Evolutionary conservation across 352 stramenopile species (phyloP).

Genomic region (Bremia lactucae): DNA sequence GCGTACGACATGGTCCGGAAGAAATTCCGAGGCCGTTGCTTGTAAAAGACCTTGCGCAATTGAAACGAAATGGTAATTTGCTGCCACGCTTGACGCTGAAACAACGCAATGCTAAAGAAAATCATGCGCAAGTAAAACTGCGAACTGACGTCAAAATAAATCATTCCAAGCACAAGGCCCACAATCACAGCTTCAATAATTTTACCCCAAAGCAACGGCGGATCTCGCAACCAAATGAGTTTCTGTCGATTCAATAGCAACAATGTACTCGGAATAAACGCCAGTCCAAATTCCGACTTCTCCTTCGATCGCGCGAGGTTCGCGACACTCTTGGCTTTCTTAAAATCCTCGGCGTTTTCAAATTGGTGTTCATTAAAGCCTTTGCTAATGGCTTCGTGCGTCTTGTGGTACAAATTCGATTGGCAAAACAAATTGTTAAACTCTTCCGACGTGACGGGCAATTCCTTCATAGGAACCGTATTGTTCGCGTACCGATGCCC

Average conservation of each 20-base stretch:
- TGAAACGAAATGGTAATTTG: slow-evolving; percentile 59
- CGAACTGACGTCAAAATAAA: slow-evolving; percentile 48
- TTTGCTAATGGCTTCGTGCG: slow-evolving; percentile 35
- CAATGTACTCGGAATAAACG: slow-evolving; percentile 32
- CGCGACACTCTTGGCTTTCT: slow-evolving; percentile 40
- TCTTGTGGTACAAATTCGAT: slow-evolving; percentile 44
- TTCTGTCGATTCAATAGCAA: slow-evolving; percentile 55
- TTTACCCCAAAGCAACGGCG: slow-evolving; percentile 51
- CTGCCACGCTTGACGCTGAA: slow-evolving; percentile 65
- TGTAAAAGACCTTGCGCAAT: slow-evolving; percentile 84
- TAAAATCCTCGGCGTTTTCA: slow-evolving; percentile 44
- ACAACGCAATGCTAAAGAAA: slow-evolving; percentile 55
- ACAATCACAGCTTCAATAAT: slow-evolving; percentile 54
- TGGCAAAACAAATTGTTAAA: slow-evolving; percentile 48
- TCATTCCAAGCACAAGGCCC: slow-evolving; percentile 64
- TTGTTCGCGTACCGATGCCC: slow-evolving; percentile 33
- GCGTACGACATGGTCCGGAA: slow-evolving; percentile 78
- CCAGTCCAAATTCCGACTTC: slow-evolving; percentile 40
- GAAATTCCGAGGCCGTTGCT: slow-evolving; percentile 83
- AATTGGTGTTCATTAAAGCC: slow-evolving; percentile 50
- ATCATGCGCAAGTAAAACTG: slow-evolving; percentile 64
- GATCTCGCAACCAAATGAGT: slow-evolving; percentile 50
- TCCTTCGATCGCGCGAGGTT: slow-evolving; percentile 39
- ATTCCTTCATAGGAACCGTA: slow-evolving; percentile 14
- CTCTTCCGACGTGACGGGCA: slow-evolving; percentile 26